Percentiles rank a stretch among this genome's conserved stretches.
These are phyloP conservation scores for Saprolegnia diclina DNA, from an alignment of 352 stramenopile species.

Conservation along the genomic window DNA sequence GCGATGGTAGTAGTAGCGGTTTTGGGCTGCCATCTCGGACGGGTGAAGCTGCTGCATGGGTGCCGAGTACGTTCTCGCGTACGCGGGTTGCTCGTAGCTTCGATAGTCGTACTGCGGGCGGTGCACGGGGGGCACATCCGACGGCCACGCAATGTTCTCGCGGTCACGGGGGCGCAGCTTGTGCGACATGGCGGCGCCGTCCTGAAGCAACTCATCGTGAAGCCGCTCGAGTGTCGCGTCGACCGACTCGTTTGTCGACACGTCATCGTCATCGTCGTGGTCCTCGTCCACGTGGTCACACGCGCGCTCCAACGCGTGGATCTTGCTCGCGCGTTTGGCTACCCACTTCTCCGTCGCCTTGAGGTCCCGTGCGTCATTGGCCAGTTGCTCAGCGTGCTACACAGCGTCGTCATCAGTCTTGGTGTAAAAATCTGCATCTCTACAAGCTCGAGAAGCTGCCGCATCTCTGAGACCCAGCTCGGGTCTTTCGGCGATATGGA, in stretches of 20 bases:
- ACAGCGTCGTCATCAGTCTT: background rate
- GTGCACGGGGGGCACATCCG: background rate
- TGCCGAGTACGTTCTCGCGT: background rate
- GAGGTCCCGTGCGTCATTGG: conserved; percentile 11
- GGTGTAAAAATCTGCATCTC: background rate
- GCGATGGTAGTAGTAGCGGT: conserved; percentile 4
- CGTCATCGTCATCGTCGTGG: conserved; percentile 12
- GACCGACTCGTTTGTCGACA: conserved; percentile 1
- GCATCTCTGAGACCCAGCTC: conserved; percentile 5
- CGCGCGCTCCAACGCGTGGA: conserved; percentile 2
- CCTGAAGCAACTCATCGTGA: background rate
- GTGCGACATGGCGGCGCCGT: conserved; percentile 14
- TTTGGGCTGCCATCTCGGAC: background rate
- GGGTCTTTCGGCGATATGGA: background rate
- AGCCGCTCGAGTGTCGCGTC: background rate
- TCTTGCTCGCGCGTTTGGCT: conserved; percentile 12
- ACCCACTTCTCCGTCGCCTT: conserved; percentile 25
- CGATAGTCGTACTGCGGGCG: background rate
- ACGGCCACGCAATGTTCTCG: conserved; percentile 1
- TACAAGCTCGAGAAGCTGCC: conserved; percentile 17
- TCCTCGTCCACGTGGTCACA: background rate
- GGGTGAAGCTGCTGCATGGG: background rate
- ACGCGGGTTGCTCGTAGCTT: background rate
- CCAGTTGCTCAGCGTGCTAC: conserved; percentile 23
- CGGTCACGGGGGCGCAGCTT: background rate